Evolutionary conservation across 2,329 filamentous ascomycete species (phyloP).

Genomic region (Simplicillium aogashimaense): DNA sequence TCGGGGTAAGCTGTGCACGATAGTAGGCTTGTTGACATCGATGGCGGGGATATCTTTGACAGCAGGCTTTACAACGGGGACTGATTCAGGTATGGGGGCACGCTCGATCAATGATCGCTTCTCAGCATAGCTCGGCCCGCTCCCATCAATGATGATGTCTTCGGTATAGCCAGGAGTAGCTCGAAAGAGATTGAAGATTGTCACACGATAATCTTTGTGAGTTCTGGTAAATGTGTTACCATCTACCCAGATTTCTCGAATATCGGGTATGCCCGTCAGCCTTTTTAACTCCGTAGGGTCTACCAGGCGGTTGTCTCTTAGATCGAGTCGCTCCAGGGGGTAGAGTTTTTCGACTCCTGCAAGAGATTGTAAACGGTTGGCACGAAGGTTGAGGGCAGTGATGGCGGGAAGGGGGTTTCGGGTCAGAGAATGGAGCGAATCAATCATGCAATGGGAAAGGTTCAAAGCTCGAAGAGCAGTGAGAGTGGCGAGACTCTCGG

Average conservation of each 20-base stretch:
- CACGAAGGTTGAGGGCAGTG: constrained; percentile 81
- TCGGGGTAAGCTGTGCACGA: constrained; percentile 40
- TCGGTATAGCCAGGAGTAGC: constrained; percentile 81
- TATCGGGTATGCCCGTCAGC: constrained; percentile 80
- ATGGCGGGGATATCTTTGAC: constrained; percentile 52
- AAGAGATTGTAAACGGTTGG: constrained; percentile 77
- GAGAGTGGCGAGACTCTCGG: constrained; percentile 78
- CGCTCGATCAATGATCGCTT: constrained; percentile 76
- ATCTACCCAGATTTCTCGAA: constrained; percentile 85
- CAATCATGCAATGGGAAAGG: constrained; percentile 95
- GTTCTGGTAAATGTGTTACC: constrained; percentile 89
- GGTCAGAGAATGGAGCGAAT: constrained; percentile 78
- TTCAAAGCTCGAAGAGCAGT: constrained; percentile 87
- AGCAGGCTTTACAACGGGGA: constrained; percentile 67
- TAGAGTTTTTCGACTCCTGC: constrained; percentile 83
- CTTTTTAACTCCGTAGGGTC: constrained; percentile 87
- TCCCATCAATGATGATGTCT: constrained; percentile 81
- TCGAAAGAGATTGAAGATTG: constrained; percentile 94
- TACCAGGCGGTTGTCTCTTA: constrained; percentile 83
- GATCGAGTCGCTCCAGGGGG: constrained; percentile 79
- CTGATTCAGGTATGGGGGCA: constrained; percentile 61
- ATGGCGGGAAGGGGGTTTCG: constrained; percentile 86
- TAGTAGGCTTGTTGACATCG: constrained; percentile 58
- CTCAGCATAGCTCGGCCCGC: constrained; percentile 75
- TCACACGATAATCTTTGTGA: constrained; percentile 74